Evolutionary conservation across 2,329 filamentous ascomycete genomes (phyloP), one percentile per base, ranked within the genome.

Genomic region (Trichoderma arundinaceum): DNA sequence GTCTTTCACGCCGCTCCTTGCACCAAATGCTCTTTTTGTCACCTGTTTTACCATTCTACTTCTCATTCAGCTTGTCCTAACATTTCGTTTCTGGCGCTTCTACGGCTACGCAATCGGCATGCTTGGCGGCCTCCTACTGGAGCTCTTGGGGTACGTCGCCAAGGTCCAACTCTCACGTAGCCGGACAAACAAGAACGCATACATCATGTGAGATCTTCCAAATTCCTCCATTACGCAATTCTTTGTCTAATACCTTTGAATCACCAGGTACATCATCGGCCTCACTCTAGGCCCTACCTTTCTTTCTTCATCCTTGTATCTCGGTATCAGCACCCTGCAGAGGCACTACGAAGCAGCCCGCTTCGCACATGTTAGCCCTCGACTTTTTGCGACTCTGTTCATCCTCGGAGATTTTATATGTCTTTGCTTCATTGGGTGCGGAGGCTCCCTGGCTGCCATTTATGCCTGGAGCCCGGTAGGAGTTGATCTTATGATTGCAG

Each of bases 211-310:
- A 2, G 39, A n/a, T 35, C 39, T 3, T 6, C 41, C 19, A 19
- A 33, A 57, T 7, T 12, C 13, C 3, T 9, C 9, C 2, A 9
- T 9, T 10, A 1, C n/a, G 8, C 3, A 8, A 8, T n/a, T 48
- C 10, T 0, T 7, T 4, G 4, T 35, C 1, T 38, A 6, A 8
- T 28, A 28, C 2, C 22, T 4, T 28, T 28, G 22, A 28, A 28
- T 4, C 4, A 28, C 22, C 32, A 60, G 57, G 44, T 60, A 60
- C 44, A 60, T 60, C 33, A 60, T 60, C 35, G 57, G 57, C 19
- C 57, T 60, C 57, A 60, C 57, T 17, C 57, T 60, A n/a, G 57
- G 57, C 22, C 57, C 57, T 17, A 60, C 57, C 9, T 60, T 60
- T 28, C 57, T 60, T n/a, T 60, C 57, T 22, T 60, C 57, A 1